phyloP scores from a whole-genome alignment of 306 rosid species.

The Prunus mongolica region DNA sequence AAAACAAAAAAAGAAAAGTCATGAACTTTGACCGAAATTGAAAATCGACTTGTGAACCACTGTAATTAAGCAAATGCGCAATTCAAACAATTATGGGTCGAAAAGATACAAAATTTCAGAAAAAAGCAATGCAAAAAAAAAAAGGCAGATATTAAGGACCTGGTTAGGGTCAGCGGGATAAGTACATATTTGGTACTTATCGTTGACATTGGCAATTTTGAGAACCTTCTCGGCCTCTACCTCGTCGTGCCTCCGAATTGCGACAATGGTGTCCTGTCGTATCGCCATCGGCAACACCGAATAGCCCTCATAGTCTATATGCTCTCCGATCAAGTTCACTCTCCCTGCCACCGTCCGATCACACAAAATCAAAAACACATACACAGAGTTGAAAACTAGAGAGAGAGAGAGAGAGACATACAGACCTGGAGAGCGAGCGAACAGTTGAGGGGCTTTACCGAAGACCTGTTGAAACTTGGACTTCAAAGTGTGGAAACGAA shows the following conservation, averaged over 20 bases:
- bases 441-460: conserved; percentile 55
- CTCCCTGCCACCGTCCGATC: conserved; percentile 56
- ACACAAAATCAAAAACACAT: background rate
- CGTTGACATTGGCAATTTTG: conserved; percentile 71
- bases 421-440: conserved; percentile 94
- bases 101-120: too few species aligned
- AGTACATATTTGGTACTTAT: conserved; percentile 63
- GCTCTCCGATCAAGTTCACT: conserved; percentile 98
- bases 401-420: background rate
- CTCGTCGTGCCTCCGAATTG: conserved; percentile 49
- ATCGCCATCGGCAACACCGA: conserved; percentile 99
- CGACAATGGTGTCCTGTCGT: conserved; percentile 87
- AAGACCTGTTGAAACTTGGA: conserved; percentile 55
- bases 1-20: background rate
- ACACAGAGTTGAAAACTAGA: background rate
- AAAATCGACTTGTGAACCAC: background rate
- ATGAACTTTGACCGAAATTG: background rate
- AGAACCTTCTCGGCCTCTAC: conserved; percentile 41
- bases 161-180: conserved; percentile 87
- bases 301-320: conserved; percentile 92
- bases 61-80: background rate
- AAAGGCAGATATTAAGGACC: conserved; percentile 27
- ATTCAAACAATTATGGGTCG: background rate
- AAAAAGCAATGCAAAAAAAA: too few species aligned
- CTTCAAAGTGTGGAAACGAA: conserved; percentile 58